Evolutionary conservation across 2,329 filamentous ascomycete species (phyloP).

Genomic region (Cytospora leucostoma): DNA sequence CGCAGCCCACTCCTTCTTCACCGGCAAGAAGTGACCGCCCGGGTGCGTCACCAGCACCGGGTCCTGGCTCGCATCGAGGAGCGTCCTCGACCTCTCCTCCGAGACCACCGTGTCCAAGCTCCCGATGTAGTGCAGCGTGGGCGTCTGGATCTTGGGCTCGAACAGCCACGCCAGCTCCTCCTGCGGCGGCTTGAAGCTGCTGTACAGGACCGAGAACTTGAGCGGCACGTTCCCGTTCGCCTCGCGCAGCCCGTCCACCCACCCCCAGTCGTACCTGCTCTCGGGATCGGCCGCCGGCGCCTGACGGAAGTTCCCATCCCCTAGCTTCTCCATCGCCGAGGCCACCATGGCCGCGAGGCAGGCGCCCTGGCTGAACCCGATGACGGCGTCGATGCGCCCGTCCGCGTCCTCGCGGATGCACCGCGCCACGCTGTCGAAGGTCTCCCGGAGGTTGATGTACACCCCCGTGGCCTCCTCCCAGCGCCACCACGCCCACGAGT

Average conservation of each 20-base stretch:
- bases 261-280: conserved; percentile 36
- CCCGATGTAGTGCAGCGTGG: conserved; percentile 79
- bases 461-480: conserved; percentile 63
- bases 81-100: conserved; percentile 66
- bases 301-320: neutral
- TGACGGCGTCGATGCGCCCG: conserved; percentile 72
- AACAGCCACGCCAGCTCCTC: conserved; percentile 68
- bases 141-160: conserved; percentile 73
- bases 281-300: conserved; percentile 42
- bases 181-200: conserved; percentile 70
- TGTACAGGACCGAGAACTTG: conserved; percentile 75
- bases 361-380: conserved; percentile 78
- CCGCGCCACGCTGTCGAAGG: conserved; percentile 63
- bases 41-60: conserved; percentile 68
- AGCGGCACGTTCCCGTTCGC: conserved; percentile 52
- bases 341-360: conserved; percentile 67
- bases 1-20: conserved; percentile 80
- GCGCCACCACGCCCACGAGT: conserved; percentile 83
- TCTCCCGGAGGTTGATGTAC: conserved; percentile 71
- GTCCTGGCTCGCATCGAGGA: conserved; percentile 66
- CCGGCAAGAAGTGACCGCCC: conserved; percentile 87
- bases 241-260: conserved; percentile 48
- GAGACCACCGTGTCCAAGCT: conserved; percentile 86
- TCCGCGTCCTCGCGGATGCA: conserved; percentile 62
- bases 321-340: conserved; percentile 62